Evolutionary conservation across 495 filamentous ascomycete genomes (phyloP), one percentile per base, ranked within the genome.

Genomic region (Podospora sp.): DNA sequence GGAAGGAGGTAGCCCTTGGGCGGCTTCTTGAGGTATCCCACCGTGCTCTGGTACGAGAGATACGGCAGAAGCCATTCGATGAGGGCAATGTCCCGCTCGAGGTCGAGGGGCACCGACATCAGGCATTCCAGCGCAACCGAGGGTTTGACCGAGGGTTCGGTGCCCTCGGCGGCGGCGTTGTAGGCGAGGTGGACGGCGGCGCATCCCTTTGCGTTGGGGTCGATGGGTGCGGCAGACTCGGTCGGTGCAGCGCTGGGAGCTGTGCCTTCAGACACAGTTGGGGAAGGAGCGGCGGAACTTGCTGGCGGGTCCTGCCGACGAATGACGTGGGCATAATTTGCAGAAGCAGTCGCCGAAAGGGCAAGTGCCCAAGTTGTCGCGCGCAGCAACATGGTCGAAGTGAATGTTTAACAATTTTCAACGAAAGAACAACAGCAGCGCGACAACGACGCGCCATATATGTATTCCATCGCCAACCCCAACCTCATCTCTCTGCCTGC

Each of bases 21-120:
- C 2, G 79, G 80, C 14, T 73, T 63, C 52, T 78, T 78, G 58
- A 82, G 73, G 63, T 78, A 80, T 26, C 75, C 72, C 7, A 80
- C 67, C 16, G 78, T 80, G 49, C 71, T 75, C 56, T 81, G 78
- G 65, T 62, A 62, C 2, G 36, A 52, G 7, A 61, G 8, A 49
- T 60, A 66, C 25, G 64, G 64, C 14, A 66, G 64, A 11, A 66
- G 33, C 16, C 55, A 66, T 11, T 66, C 64, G 21, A 66, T 66
- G 1, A 66, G 33, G 33, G 21, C 64, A 35, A 60, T 56, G 46
- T 66, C 64, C 7, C 56, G 52, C 35, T 51, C 46, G 14, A 67
- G 58, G 40, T 67, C 65, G 16, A 67, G 46, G 12, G 65, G 65
- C 1, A 67, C 50, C 6, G 65, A 67, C 56, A 40, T 24, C 27